phyloP scores from a whole-genome alignment of 371 early-diverging fungal genomes.

The Funneliformis caledonium region DNA sequence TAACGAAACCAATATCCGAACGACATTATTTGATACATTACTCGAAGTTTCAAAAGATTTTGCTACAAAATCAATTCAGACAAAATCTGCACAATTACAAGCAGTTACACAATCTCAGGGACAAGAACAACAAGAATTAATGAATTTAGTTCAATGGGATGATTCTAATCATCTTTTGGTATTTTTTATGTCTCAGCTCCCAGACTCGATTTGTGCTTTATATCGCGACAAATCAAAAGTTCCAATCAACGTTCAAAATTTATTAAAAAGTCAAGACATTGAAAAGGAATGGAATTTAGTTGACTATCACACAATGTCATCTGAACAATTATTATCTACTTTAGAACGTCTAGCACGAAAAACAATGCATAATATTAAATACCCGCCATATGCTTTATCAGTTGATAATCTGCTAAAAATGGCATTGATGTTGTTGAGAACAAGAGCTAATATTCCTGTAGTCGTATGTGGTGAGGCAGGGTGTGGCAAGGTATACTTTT shows the following conservation, averaged over 20 bases:
- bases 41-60: constrained; percentile 38
- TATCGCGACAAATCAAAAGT: constrained; percentile 33
- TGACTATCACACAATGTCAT: constrained; percentile 26
- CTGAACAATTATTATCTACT: background rate
- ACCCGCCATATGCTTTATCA: constrained; percentile 36
- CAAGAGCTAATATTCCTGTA: constrained; percentile 36
- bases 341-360: constrained; percentile 35
- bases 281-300: constrained; percentile 10
- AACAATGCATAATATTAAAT: background rate
- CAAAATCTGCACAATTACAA: constrained; percentile 20
- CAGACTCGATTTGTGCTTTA: constrained; percentile 34
- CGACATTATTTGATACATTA: constrained; percentile 31
- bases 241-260: constrained; percentile 22
- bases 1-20: constrained; percentile 11
- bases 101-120: background rate
- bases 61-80: constrained; percentile 31
- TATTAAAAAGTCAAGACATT: constrained; percentile 31
- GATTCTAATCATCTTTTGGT: constrained; percentile 40
- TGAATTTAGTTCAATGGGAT: constrained; percentile 13
- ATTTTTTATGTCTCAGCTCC: constrained; percentile 32
- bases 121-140: background rate
- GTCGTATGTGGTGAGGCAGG: constrained; percentile 39
- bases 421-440: constrained; percentile 37
- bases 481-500: constrained; percentile 32
- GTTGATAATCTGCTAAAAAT: constrained; percentile 37